These are phyloP conservation scores for Arthrobotrys sinensis DNA, from an alignment of 2,329 filamentous ascomycete species.

Conservation along the genomic window DNA sequence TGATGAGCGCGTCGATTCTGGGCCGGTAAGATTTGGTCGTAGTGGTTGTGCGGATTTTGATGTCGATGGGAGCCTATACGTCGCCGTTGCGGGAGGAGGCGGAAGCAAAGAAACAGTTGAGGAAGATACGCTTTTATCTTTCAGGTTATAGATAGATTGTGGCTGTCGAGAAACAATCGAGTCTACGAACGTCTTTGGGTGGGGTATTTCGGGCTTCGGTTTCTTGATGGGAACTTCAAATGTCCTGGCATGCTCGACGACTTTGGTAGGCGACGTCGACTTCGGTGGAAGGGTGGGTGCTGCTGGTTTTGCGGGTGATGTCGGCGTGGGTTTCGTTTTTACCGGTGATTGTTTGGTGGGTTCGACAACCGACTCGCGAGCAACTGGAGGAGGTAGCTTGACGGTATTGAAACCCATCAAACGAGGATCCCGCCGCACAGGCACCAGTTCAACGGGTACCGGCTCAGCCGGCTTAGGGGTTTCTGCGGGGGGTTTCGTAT, in stretches of 20 bases:
- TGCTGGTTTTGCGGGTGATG: slow-evolving; percentile 29
- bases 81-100: slow-evolving; percentile 20
- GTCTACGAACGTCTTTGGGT: slow-evolving; percentile 44
- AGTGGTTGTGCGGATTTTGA: slow-evolving; percentile 25
- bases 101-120: slow-evolving; percentile 8
- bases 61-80: slow-evolving; percentile 14
- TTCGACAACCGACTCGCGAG: background rate
- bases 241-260: slow-evolving; percentile 7
- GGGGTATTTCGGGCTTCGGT: slow-evolving; percentile 36
- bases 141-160: slow-evolving; percentile 36
- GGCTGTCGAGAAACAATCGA: slow-evolving; percentile 45
- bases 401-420: slow-evolving; percentile 46
- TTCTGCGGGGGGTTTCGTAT: slow-evolving; percentile 10
- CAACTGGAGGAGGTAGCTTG: slow-evolving; percentile 45
- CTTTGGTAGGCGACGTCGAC: slow-evolving; percentile 5
- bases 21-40: slow-evolving; percentile 40
- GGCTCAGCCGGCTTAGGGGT: slow-evolving; percentile 4
- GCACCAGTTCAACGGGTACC: background rate
- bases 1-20: slow-evolving; percentile 42
- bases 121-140: slow-evolving; percentile 39
- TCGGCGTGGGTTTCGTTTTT: slow-evolving; percentile 4
- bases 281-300: slow-evolving; percentile 25
- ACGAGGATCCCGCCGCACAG: slow-evolving; percentile 41
- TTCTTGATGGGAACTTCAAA: slow-evolving; percentile 22
- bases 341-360: slow-evolving; percentile 35